phyloP scores from a whole-genome alignment of 805 yeast genomes.

The Yamadazyma ubonensis region DNA sequence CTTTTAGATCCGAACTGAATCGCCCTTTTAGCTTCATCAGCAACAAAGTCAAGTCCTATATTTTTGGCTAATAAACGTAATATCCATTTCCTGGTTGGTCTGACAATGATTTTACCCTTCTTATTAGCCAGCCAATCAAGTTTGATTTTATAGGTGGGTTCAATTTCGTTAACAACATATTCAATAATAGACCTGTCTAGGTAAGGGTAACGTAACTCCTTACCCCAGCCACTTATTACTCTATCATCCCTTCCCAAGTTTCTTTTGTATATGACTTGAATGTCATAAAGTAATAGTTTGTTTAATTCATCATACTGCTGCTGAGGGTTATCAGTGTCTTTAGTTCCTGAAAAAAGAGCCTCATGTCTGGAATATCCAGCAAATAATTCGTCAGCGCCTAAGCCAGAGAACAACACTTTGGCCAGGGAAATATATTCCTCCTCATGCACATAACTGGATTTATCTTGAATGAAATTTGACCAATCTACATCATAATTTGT shows the following conservation, averaged over 20 bases:
- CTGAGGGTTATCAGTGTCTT: constrained; percentile 16
- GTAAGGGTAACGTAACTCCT: constrained; percentile 87
- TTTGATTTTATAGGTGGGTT: constrained; percentile 45
- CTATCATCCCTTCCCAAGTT: constrained; percentile 92
- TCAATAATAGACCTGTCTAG: constrained; percentile 62
- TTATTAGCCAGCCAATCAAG: constrained; percentile 31
- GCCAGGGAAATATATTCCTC: constrained; percentile 50
- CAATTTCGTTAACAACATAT: constrained; percentile 46
- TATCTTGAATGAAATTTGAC: constrained; percentile 18
- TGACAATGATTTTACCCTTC: constrained; percentile 22
- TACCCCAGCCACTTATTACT: constrained; percentile 82
- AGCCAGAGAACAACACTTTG: constrained; percentile 80
- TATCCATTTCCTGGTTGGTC: constrained; percentile 47
- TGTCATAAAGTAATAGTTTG: constrained; percentile 65
- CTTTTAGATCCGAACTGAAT: constrained; percentile 95
- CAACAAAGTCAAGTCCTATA: constrained; percentile 50
- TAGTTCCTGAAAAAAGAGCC: constrained; percentile 38
- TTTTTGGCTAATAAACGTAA: constrained; percentile 60
- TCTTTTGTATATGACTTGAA: constrained; percentile 69
- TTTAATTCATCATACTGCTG: constrained; percentile 42
- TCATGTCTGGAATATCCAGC: constrained; percentile 94
- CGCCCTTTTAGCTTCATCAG: constrained; percentile 83
- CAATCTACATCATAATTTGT: constrained; percentile 16
- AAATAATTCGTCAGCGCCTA: constrained; percentile 96
- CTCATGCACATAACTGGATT: constrained; percentile 1